phyloP scores from a whole-genome alignment of 805 yeast genomes.

The Candida maesae region DNA sequence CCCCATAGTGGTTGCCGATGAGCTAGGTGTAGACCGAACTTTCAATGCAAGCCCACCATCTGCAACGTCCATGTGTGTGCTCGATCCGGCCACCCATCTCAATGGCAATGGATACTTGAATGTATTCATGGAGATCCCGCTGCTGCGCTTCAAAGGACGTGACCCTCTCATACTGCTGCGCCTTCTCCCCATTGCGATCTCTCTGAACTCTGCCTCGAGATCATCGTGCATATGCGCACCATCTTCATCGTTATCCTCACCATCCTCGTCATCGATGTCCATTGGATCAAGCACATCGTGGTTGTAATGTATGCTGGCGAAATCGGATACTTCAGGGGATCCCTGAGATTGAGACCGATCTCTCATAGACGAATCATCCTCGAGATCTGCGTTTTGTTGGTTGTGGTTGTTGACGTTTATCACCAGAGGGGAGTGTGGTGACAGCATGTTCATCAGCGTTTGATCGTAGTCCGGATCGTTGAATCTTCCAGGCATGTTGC shows the following conservation, averaged over 20 bases:
- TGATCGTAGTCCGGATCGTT: slow-evolving; percentile 9
- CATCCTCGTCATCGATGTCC: slow-evolving; percentile 18
- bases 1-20: neutral
- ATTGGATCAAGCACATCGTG: slow-evolving; percentile 8
- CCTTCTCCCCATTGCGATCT: neutral
- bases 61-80: slow-evolving; percentile 5
- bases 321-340: neutral
- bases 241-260: slow-evolving; percentile 6
- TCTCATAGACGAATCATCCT: neutral
- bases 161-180: slow-evolving; percentile 4
- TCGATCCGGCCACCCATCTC: slow-evolving; percentile 14
- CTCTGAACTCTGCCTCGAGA: neutral
- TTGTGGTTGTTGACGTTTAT: no score
- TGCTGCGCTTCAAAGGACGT: neutral
- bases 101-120: slow-evolving; percentile 22
- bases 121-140: neutral
- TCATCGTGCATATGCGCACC: slow-evolving; percentile 8
- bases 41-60: slow-evolving; percentile 15
- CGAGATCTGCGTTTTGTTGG: no score
- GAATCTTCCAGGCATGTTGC: slow-evolving; percentile 19
- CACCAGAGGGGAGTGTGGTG: neutral
- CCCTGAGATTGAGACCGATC: neutral
- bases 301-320: slow-evolving; percentile 9
- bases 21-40: slow-evolving; percentile 9
- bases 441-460: slow-evolving; percentile 12